Conservation (phyloP, 805 yeast genomes). For the Myxozyma sirexii region DNA sequence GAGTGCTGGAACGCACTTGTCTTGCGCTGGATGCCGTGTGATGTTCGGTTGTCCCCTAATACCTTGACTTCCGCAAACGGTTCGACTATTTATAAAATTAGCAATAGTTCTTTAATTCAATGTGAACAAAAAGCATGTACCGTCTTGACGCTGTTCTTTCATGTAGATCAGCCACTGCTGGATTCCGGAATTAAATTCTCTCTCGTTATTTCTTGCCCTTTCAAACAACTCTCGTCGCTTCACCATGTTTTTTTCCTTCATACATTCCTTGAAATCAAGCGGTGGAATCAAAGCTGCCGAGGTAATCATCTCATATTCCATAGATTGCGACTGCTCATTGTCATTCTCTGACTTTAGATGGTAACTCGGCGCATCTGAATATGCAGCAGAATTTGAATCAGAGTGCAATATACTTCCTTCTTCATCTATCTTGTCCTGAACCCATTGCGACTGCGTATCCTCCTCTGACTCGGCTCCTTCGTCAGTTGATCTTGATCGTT, state of each 20-base stretch:
- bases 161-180: constrained; percentile 27
- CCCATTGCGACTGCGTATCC: neutral
- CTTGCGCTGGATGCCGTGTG: constrained; percentile 17
- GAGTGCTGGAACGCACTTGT: constrained; percentile 26
- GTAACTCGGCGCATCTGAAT: constrained; percentile 5
- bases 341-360: neutral
- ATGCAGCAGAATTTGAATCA: constrained; percentile 2
- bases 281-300: constrained; percentile 15
- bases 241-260: constrained; percentile 13
- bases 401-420: neutral
- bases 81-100: constrained; percentile 4
- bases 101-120: neutral
- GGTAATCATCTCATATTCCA: neutral
- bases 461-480: neutral
- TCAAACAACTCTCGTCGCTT: constrained; percentile 19
- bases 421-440: neutral
- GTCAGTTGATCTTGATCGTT: too few relatives aligned
- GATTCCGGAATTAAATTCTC: constrained; percentile 15
- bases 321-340: neutral
- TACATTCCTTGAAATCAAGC: constrained; percentile 5
- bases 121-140: constrained; percentile 4
- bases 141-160: constrained; percentile 23
- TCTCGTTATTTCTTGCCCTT: constrained; percentile 14
- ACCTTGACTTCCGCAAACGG: constrained; percentile 11
- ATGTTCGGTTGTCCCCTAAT: neutral